Conservation (phyloP, 2,329 filamentous ascomycete species). For the Teratosphaeria gauchensis region DNA sequence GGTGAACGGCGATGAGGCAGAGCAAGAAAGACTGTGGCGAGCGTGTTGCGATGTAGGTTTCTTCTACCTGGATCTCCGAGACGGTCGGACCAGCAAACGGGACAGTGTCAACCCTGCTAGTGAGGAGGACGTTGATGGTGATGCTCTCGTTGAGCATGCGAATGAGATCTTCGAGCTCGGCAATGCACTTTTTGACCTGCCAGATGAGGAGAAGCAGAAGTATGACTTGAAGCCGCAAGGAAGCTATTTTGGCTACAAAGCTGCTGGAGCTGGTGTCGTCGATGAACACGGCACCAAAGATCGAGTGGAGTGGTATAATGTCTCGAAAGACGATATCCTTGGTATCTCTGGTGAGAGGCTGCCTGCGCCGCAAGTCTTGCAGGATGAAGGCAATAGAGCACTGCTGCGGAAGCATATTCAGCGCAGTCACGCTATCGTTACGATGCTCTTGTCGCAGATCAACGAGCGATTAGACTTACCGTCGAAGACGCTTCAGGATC, state of each 20-base stretch:
- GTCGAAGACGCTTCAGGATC: constrained; percentile 30
- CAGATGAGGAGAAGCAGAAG: constrained; percentile 41
- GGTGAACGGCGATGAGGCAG: constrained; percentile 21
- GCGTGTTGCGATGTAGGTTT: constrained; percentile 41
- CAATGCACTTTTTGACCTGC: constrained; percentile 37
- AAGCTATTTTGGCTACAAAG: constrained; percentile 43
- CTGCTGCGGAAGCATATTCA: constrained; percentile 35
- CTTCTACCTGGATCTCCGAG: constrained; percentile 44
- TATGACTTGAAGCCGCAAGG: constrained; percentile 44
- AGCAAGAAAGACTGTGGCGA: constrained; percentile 28
- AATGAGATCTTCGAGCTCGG: constrained; percentile 38
- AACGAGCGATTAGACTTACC: constrained; percentile 35
- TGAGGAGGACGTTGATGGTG: constrained; percentile 5
- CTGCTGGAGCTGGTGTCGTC: constrained; percentile 26
- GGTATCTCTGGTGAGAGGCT: constrained; percentile 27
- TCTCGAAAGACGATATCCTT: constrained; percentile 45
- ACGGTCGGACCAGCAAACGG: background rate
- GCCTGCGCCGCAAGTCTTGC: constrained; percentile 34
- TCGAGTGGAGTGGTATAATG: constrained; percentile 46
- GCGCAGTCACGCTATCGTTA: constrained; percentile 36
- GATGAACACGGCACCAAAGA: constrained; percentile 41
- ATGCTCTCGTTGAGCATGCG: constrained; percentile 33
- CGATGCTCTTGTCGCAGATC: constrained; percentile 34
- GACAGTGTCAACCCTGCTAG: constrained; percentile 4
- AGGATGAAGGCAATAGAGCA: constrained; percentile 24